These are phyloP conservation scores for Xylariaceae sp. DNA, from an alignment of 2,329 filamentous ascomycete genomes.

Conservation along the genomic window DNA sequence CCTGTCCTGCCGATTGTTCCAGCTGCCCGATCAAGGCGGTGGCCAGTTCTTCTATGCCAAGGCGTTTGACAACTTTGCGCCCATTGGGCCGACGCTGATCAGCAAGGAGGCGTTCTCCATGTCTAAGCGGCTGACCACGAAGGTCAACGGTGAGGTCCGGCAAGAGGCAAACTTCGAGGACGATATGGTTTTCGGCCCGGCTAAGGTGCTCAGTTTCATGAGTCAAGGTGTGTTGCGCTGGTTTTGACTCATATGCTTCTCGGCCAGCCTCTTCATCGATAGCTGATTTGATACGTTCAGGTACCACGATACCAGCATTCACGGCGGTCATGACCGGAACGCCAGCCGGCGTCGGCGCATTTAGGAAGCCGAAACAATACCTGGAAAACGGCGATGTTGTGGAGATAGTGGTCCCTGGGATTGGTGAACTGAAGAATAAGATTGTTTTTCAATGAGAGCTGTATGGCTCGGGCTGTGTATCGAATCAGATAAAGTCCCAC, in stretches of 20 bases:
- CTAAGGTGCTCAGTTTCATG: constrained; percentile 50
- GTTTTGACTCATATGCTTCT: background rate
- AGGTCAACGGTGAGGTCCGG: constrained; percentile 50
- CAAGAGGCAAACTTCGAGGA: constrained; percentile 46
- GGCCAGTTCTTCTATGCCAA: constrained; percentile 48
- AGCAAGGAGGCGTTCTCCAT: constrained; percentile 37
- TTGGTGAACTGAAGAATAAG: constrained; percentile 41
- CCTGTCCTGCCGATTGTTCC: constrained; percentile 40
- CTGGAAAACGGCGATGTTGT: constrained; percentile 45
- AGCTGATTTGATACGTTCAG: constrained; percentile 12
- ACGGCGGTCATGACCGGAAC: constrained; percentile 59
- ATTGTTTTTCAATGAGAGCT: constrained; percentile 39
- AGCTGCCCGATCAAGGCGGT: constrained; percentile 35
- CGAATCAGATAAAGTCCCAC: constrained; percentile 28
- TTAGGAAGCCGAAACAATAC: constrained; percentile 40
- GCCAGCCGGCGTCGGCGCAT: constrained; percentile 47
- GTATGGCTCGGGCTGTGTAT: constrained; percentile 23
- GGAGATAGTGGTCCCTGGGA: constrained; percentile 33
- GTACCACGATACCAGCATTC: constrained; percentile 51
- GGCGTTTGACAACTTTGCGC: constrained; percentile 51
- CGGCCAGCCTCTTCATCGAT: background rate
- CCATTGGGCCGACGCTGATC: constrained; percentile 50
- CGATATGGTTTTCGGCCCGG: constrained; percentile 54
- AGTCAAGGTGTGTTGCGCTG: constrained; percentile 38
- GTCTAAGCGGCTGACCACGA: constrained; percentile 41